phyloP scores from a whole-genome alignment of 495 filamentous ascomycete species.

The Trichoderma reesei region DNA sequence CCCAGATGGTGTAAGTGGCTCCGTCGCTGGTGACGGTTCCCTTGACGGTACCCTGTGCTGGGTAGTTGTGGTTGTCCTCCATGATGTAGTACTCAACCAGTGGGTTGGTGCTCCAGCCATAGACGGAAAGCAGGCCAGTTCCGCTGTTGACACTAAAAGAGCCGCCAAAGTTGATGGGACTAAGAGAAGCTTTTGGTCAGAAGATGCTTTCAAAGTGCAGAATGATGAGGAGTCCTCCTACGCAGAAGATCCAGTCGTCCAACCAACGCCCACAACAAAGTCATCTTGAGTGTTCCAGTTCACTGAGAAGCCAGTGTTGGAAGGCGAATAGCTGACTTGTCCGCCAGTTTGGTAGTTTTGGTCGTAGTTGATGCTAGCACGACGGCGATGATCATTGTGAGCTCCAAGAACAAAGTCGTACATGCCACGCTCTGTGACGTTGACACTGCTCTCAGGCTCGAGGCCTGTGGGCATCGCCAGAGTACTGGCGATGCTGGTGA shows the following conservation, averaged over 20 bases:
- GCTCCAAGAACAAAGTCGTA: neutral
- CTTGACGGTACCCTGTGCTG: slow-evolving; percentile 30
- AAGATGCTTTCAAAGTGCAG: neutral
- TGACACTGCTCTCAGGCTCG: neutral
- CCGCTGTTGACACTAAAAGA: slow-evolving; percentile 13
- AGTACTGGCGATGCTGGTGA: neutral
- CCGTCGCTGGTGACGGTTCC: slow-evolving; percentile 47
- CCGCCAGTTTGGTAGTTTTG: neutral
- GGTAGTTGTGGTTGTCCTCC: slow-evolving; percentile 37
- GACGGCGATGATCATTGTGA: neutral
- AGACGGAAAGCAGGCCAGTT: slow-evolving; percentile 28
- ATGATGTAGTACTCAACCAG: slow-evolving; percentile 58
- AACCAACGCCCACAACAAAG: slow-evolving; percentile 2
- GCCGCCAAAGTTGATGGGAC: slow-evolving; percentile 10
- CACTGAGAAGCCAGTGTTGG: neutral
- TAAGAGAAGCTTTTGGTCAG: neutral
- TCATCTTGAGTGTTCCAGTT: neutral
- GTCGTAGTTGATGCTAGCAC: slow-evolving; percentile 5
- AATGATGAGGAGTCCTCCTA: neutral
- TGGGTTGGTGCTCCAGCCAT: slow-evolving; percentile 53
- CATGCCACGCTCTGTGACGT: neutral
- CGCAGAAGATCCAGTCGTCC: neutral
- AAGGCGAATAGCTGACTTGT: neutral
- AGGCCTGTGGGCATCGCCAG: neutral
- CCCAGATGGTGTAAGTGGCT: slow-evolving; percentile 47